Conservation (phyloP, 2,329 filamentous ascomycete species). For the Achaetomium macrosporum region DNA sequence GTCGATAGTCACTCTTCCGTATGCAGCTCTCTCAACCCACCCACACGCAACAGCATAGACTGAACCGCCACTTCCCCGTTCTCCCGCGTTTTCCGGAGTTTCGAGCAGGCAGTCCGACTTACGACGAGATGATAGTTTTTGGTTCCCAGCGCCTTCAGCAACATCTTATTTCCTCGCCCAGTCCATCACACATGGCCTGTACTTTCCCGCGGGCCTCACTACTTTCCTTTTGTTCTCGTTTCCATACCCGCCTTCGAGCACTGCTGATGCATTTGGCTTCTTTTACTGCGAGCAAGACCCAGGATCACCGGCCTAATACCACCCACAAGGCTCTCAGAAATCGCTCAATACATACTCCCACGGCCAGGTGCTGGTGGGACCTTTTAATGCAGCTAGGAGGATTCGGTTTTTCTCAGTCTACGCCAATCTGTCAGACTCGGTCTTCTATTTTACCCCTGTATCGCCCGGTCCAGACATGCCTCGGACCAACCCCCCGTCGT, state of each 20-base stretch:
- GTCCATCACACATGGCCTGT: constrained; percentile 2
- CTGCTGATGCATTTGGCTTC: background rate
- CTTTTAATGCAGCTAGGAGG: constrained; percentile 12
- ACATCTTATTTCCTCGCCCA: background rate
- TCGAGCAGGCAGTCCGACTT: constrained; percentile 1
- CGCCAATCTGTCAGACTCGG: background rate
- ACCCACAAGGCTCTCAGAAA: background rate
- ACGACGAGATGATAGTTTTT: constrained; percentile 18
- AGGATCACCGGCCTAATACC: background rate
- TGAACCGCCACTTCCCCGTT: too few relatives aligned
- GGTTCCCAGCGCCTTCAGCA: constrained; percentile 8
- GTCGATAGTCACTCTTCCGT: background rate
- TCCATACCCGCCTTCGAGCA: constrained; percentile 1
- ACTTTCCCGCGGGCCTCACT: background rate
- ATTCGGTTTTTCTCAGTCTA: background rate
- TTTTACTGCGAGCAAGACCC: background rate
- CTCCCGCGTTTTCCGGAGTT: background rate
- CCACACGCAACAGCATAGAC: too few relatives aligned
- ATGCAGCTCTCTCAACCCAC: background rate
- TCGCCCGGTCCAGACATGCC: too few relatives aligned
- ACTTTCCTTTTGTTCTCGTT: constrained; percentile 5
- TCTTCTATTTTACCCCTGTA: too few relatives aligned
- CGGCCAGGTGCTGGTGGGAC: constrained; percentile 5
- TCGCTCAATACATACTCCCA: constrained; percentile 6
- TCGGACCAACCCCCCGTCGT: too few relatives aligned